phyloP scores from a whole-genome alignment of 257 asterid species.

The Coffea eugenioides region DNA sequence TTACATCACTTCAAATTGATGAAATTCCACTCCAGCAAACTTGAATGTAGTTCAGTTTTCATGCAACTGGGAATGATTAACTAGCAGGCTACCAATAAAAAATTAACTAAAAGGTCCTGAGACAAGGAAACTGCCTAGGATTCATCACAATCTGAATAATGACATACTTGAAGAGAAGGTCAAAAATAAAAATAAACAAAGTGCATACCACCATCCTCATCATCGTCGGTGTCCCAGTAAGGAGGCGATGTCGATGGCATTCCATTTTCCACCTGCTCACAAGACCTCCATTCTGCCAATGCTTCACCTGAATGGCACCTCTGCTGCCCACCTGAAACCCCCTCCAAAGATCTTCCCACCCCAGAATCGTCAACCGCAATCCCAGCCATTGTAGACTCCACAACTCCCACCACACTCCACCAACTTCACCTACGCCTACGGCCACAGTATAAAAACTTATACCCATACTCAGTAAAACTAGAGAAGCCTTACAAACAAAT shows the following conservation, averaged over 20 bases:
- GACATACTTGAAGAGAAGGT: background rate
- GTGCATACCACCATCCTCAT: conserved; percentile 58
- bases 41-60: background rate
- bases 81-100: background rate
- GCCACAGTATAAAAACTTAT: conserved; percentile 1
- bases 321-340: conserved; percentile 50
- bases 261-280: conserved; percentile 77
- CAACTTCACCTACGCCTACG: conserved; percentile 42
- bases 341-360: conserved; percentile 59
- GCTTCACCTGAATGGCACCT: conserved; percentile 64
- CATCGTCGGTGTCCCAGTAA: conserved; percentile 78
- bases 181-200: background rate
- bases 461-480: background rate
- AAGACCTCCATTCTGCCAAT: conserved; percentile 78
- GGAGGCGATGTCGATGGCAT: conserved; percentile 83
- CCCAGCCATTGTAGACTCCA: conserved; percentile 62
- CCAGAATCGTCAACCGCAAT: conserved; percentile 47
- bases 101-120: background rate
- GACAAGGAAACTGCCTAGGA: background rate
- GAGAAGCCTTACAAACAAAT: background rate
- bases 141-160: background rate
- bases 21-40: background rate
- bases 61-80: background rate
- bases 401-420: conserved; percentile 49
- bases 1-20: background rate